Evolutionary conservation across 768 basidiomycete species (phyloP).

Genomic region (Rhizopogon vinicolor): DNA sequence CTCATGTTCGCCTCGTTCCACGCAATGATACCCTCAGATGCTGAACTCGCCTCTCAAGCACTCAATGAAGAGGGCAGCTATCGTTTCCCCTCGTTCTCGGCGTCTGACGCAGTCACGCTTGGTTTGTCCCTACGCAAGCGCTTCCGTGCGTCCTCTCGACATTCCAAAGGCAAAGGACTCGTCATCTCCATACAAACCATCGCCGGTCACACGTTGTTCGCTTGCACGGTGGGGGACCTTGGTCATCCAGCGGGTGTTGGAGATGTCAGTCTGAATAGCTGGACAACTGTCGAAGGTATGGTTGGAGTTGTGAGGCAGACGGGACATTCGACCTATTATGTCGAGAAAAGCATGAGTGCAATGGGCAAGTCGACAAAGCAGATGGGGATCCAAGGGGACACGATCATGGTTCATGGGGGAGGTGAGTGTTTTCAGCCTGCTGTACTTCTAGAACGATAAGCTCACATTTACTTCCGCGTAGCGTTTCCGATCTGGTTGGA

Average conservation of each 20-base stretch:
- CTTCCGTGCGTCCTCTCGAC: conserved; percentile 69
- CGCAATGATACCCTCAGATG: conserved; percentile 60
- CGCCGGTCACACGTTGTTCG: conserved; percentile 73
- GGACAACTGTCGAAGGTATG: conserved; percentile 77
- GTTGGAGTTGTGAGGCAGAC: conserved; percentile 73
- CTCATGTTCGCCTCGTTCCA: conserved; percentile 64
- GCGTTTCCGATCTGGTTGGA: conserved; percentile 86
- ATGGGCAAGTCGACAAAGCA: conserved; percentile 76
- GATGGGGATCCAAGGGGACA: conserved; percentile 61
- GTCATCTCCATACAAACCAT: conserved; percentile 78
- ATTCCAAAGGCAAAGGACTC: conserved; percentile 74
- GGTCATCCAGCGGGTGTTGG: conserved; percentile 61
- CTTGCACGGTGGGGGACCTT: conserved; percentile 81
- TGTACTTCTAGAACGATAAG: neutral
- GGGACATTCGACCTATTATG: conserved; percentile 82
- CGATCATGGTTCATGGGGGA: conserved; percentile 62
- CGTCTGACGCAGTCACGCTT: conserved; percentile 76
- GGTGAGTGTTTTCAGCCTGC: conserved; percentile 42
- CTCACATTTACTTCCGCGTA: conserved; percentile 24
- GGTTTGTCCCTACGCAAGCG: conserved; percentile 78
- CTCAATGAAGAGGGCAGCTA: conserved; percentile 65
- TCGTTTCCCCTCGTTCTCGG: conserved; percentile 70
- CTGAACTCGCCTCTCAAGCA: conserved; percentile 67
- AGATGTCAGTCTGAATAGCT: conserved; percentile 79
- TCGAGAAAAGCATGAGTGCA: conserved; percentile 82